Evolutionary conservation across 1,139 yeast species (phyloP).

Genomic region (Pichia sp.): DNA sequence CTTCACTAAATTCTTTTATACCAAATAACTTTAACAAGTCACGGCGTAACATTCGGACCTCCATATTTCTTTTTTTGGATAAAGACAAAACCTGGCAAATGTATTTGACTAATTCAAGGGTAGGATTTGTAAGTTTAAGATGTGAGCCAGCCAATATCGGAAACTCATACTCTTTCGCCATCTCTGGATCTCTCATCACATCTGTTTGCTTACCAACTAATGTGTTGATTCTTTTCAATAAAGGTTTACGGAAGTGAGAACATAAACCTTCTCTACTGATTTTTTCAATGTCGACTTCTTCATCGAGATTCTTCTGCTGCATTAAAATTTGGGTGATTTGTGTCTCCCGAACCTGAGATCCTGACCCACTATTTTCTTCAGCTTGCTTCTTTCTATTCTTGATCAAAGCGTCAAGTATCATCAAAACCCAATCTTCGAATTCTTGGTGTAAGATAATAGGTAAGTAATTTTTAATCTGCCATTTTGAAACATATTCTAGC

Average conservation of each 20-base stretch:
- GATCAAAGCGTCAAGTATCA: conserved; percentile 68
- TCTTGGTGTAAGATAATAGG: conserved; percentile 76
- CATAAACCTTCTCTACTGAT: conserved; percentile 38
- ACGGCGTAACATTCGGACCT: conserved; percentile 69
- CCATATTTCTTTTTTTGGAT: conserved; percentile 61
- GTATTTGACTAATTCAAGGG: conserved; percentile 73
- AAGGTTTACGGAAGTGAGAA: conserved; percentile 55
- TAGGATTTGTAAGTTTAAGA: conserved; percentile 59
- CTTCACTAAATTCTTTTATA: conserved; percentile 76
- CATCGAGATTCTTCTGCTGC: conserved; percentile 38
- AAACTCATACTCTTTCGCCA: conserved; percentile 60
- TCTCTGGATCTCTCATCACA: conserved; percentile 62
- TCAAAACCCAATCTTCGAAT: conserved; percentile 81
- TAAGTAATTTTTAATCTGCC: conserved; percentile 77
- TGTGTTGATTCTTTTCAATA: conserved; percentile 62
- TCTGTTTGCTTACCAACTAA: conserved; percentile 68
- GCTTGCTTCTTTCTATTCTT: conserved; percentile 49
- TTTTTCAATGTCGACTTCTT: conserved; percentile 34
- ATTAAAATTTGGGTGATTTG: conserved; percentile 56
- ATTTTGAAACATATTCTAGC: conserved; percentile 57
- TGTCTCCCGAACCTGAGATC: conserved; percentile 57
- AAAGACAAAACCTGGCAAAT: conserved; percentile 70
- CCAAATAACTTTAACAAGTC: conserved; percentile 71
- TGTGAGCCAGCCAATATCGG: conserved; percentile 74
- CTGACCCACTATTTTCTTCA: conserved; percentile 19